These are phyloP conservation scores for Globisporangium cylindrosporum DNA, from an alignment of 352 stramenopile genomes.

Conservation along the genomic window DNA sequence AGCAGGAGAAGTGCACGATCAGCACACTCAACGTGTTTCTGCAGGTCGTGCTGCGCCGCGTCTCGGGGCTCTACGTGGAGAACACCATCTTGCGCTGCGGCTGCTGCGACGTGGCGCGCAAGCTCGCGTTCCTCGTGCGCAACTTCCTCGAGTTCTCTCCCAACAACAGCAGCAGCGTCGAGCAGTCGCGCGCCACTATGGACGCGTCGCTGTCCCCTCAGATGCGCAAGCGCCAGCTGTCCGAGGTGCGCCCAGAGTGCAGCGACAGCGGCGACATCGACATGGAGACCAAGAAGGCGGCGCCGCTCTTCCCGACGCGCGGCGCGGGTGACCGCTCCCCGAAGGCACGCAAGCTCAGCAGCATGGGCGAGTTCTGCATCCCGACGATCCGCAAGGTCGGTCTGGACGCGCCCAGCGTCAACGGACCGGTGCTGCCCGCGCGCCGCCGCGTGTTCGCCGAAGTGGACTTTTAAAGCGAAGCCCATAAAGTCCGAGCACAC, in stretches of 20 bases:
- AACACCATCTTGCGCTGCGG: conserved; percentile 49
- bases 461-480: conserved; percentile 49
- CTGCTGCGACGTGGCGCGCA: conserved; percentile 46
- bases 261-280: conserved; percentile 15
- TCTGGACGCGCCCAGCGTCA: conserved; percentile 18
- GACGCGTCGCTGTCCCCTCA: conserved; percentile 10
- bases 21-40: conserved; percentile 73
- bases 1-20: conserved; percentile 70
- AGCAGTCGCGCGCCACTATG: neutral
- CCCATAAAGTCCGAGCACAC: neutral
- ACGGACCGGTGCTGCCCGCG: conserved; percentile 24
- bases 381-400: conserved; percentile 41
- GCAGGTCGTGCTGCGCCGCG: conserved; percentile 62
- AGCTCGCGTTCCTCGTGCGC: conserved; percentile 57
- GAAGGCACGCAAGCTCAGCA: conserved; percentile 65
- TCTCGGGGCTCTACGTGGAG: conserved; percentile 58
- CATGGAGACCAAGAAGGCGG: conserved; percentile 7
- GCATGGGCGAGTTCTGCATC: conserved; percentile 41
- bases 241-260: conserved; percentile 50
- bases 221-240: conserved; percentile 51
- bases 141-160: conserved; percentile 61
- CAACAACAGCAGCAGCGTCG: conserved; percentile 2
- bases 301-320: conserved; percentile 33
- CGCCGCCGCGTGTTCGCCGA: conserved; percentile 72
- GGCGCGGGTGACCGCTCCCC: conserved; percentile 26